Evolutionary conservation across 805 yeast genomes (phyloP), one percentile per base, ranked within the genome.

Genomic region (Saturnispora saitoi): DNA sequence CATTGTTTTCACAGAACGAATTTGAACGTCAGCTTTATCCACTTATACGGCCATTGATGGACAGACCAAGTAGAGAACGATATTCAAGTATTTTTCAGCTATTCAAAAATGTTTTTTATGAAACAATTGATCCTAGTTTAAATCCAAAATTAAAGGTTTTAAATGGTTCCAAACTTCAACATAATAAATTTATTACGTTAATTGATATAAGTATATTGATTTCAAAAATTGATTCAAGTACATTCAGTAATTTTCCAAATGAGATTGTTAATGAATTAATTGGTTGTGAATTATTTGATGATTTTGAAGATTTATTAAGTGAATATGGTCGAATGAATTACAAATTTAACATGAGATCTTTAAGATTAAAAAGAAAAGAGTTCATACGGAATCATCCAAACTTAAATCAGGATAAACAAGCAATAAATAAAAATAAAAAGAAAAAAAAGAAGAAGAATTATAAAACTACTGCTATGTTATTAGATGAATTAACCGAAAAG

Each of bases 131-230:
- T 12, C 48, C 48, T 30, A 24, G 37, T 26, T 32, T 39, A 30
- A 15, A 17, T 12, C 26, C 40, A 39, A 34, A 34, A 15, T 34
- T 22, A 12, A 34, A 34, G 20, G 20, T 34, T 17, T 30, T 22
- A n/a, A 31, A 31, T 10, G 48, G 40, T 19, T 32, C 36, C 4
- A 46, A 32, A 46, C 22, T 17, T 14, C 48, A 46, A 32, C 40
- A 40, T 41, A 40, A 53, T 32, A 53, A 54, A 38, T 47, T 56
- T 9, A 37, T 61, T 11, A 58, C 61, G 31, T n/a, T 61, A 19
- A 51, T 61, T 32, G 65, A 61, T 51, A 58, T 57, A 24, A 26
- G 52, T 42, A 47, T 60, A 4, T 55, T 53, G 26, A 45, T 60
- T 22, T 54, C 60, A 4, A 56, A 53, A 24, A 43, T 53, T 29